These are phyloP conservation scores for Candida sp. DNA, from an alignment of 1,139 yeast species.

Conservation along the genomic window DNA sequence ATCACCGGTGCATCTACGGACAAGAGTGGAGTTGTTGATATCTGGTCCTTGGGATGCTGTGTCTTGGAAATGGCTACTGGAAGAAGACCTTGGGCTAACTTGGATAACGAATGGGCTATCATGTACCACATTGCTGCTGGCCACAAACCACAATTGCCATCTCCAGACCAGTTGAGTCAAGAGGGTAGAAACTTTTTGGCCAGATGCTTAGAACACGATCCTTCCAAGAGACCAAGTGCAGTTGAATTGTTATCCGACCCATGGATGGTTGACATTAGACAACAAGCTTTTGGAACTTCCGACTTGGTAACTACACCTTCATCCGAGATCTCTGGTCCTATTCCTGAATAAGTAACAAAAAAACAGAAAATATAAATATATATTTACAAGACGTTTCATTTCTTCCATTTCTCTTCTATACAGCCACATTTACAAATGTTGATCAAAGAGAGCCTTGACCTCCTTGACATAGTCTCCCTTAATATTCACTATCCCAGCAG, in stretches of 20 bases:
- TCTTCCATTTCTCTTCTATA: not conserved
- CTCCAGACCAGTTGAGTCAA: constrained; percentile 74
- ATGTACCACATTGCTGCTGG: constrained; percentile 99
- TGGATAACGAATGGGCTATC: constrained; percentile 98
- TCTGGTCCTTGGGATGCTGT: constrained; percentile 87
- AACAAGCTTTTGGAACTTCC: constrained; percentile 59
- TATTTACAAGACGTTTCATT: constrained; percentile 6
- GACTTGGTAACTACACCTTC: constrained; percentile 42
- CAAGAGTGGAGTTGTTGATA: constrained; percentile 77
- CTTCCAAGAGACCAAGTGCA: constrained; percentile 80
- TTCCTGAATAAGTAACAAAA: constrained; percentile 1
- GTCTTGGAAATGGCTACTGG: constrained; percentile 86
- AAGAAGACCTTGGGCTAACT: constrained; percentile 85
- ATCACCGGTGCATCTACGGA: constrained; percentile 78
- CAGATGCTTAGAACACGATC: constrained; percentile 84
- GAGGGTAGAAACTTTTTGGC: constrained; percentile 74
- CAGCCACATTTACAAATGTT: constrained; percentile 13
- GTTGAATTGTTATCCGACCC: constrained; percentile 87
- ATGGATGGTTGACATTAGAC: constrained; percentile 81
- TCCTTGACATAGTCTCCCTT: constrained; percentile 60
- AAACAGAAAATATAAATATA: not conserved
- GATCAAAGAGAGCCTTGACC: constrained; percentile 41
- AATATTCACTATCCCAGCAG: constrained; percentile 49
- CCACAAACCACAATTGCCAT: constrained; percentile 86
- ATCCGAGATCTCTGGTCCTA: constrained; percentile 27